Base-by-base conservation (phyloP, 2,329 filamentous ascomycete genomes). In the Aspergillus phoenicis region DNA sequence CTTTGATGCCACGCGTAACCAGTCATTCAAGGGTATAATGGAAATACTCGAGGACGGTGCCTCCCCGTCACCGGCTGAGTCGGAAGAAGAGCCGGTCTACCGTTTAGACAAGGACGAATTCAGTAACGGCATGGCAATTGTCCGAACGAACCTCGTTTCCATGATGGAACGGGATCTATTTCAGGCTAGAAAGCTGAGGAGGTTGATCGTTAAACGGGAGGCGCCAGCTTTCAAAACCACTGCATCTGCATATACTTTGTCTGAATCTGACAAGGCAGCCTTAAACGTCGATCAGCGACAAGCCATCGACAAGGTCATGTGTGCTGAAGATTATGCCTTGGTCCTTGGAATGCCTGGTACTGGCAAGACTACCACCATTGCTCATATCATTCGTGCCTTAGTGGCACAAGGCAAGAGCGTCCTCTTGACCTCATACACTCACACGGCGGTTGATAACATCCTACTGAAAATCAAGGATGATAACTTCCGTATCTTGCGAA, bases 271-370 rank as follows among this genome's bases (percentile, higher is more conserved):
- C 38, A 84, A 86, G 55, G 85, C 85, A 63, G 85, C 82, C 55
- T 86, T 99, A 68, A 99, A 99, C 66, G 82, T 91, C 8, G 95
- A 98, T 72, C 95, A 99, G 75, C 88, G 84, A 70, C 84, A 83
- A 60, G 95, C 95, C 0, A 93, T 99, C 56, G 86, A 92, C 68
- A 98, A 97, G 76, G 94, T 99, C 41, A 96, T 99, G 90, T 92
- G 90, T 70, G 94, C 95, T 3, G 86, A 91, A 67, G 93, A 99
- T 78, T 99, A 98, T 75, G 94, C 95, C 7, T 83, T 99, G n/a
- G 93, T 99, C 11, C 85, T 99, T 20, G 95, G 95, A 28, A 99
- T 99, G 95, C 95, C 95, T 1, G 95, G 95, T 7, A 99, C 95
- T 0, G 95, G 95, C 60, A 99, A 99, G 77, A 99, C 95, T 2